Percentiles rank a stretch among this genome's conserved stretches.
These are phyloP conservation scores for Plasmodium adleri DNA, from an alignment of 169 alveolate genomes.

Conservation along the genomic window DNA sequence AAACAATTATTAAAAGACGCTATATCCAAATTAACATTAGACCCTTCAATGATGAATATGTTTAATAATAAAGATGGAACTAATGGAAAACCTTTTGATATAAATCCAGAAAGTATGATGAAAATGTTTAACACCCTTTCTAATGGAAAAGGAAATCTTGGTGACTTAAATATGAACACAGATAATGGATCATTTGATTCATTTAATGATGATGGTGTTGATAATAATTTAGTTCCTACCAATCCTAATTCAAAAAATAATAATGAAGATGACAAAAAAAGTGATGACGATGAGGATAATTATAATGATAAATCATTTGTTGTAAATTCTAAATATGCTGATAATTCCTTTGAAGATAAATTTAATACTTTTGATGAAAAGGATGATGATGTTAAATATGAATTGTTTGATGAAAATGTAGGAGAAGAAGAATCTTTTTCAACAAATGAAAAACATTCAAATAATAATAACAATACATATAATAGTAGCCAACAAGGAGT, in stretches of 20 bases:
- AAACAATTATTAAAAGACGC: constrained; percentile 11
- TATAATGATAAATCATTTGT: background rate
- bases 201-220: constrained; percentile 9
- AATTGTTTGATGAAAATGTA: background rate
- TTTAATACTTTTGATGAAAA: constrained; percentile 1
- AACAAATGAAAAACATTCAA: background rate
- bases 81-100: constrained; percentile 14
- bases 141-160: background rate
- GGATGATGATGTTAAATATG: background rate
- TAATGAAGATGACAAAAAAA: background rate
- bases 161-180: background rate
- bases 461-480: background rate
- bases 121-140: constrained; percentile 1
- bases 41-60: constrained; percentile 23
- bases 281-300: background rate
- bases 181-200: background rate
- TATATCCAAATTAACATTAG: background rate
- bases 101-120: constrained; percentile 20
- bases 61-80: background rate
- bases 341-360: constrained; percentile 9
- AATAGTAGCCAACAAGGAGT: background rate
- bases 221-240: background rate
- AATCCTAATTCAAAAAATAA: constrained; percentile 2
- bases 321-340: constrained; percentile 8
- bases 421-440: background rate